Percentiles rank a stretch among this genome's conserved stretches.
Conservation (phyloP, 2,329 filamentous ascomycete genomes). For the Fusarium camptoceras region DNA sequence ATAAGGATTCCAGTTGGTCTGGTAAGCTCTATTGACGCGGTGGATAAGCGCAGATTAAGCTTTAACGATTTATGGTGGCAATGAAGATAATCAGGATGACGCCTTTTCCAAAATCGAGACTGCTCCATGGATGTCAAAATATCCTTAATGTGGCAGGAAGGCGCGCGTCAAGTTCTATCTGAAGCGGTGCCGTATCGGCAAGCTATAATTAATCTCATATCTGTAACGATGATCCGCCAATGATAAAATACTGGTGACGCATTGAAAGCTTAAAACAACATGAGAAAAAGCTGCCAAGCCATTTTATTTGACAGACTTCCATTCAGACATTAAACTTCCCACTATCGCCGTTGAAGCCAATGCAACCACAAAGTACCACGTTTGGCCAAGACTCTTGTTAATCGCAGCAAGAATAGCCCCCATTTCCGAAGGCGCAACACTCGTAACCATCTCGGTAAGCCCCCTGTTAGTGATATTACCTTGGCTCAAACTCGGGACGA, state of each 20-base stretch:
- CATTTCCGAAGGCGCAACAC: neutral
- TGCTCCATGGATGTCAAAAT: neutral
- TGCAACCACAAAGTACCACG: slow-evolving; percentile 23
- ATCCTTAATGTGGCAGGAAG: neutral
- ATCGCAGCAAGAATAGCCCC: neutral
- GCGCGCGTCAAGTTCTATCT: neutral
- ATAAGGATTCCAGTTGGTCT: neutral
- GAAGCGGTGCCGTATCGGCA: neutral
- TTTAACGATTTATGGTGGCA: neutral
- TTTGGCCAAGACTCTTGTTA: slow-evolving; percentile 13
- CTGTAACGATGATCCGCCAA: neutral
- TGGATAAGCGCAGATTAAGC: neutral
- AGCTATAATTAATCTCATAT: neutral
- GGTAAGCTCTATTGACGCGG: neutral
- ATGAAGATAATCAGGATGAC: accelerated
- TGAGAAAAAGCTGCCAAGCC: neutral
- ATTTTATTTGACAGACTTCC: slow-evolving; percentile 19
- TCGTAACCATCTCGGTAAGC: neutral
- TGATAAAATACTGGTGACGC: accelerated
- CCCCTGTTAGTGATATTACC: neutral
- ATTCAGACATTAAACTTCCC: slow-evolving; percentile 21
- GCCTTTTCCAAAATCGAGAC: neutral
- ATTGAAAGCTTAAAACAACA: neutral
- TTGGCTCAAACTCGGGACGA: neutral
- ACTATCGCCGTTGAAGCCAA: slow-evolving; percentile 19